Conservation (phyloP, 106 monocot genomes). For the Dendrobium officinale region DNA sequence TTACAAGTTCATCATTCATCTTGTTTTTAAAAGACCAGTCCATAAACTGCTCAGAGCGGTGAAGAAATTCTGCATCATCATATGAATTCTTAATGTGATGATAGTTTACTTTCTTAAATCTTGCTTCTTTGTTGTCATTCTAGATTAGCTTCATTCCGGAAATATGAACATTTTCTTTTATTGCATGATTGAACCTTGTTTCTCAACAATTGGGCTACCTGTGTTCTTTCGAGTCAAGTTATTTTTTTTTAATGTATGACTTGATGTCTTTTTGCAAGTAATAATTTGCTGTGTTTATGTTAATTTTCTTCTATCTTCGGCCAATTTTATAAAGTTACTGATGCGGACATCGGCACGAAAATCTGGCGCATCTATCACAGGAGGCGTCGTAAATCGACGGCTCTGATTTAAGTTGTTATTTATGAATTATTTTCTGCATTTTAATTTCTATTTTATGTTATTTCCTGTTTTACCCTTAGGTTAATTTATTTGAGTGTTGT, state of each 20-base stretch:
- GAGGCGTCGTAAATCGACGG: too few relatives aligned
- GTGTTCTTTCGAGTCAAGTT: background rate
- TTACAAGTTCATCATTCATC: background rate
- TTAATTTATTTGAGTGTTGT: too few relatives aligned
- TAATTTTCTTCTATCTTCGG: background rate
- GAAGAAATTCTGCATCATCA: background rate
- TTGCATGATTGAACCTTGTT: background rate
- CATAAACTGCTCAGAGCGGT: background rate
- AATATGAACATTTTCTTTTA: background rate
- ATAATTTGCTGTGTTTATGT: background rate
- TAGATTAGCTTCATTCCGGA: background rate
- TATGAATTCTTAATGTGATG: background rate
- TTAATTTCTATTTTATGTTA: too few relatives aligned
- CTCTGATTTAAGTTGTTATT: too few relatives aligned
- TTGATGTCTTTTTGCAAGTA: background rate
- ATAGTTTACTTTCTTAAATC: background rate
- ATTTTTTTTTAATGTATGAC: background rate
- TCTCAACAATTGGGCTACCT: background rate
- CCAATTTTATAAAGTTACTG: background rate
- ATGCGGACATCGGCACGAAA: too few relatives aligned
- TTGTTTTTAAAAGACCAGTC: background rate
- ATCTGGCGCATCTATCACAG: too few relatives aligned
- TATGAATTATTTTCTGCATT: too few relatives aligned
- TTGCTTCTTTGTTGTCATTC: background rate
- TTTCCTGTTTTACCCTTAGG: too few relatives aligned